Conservation (phyloP, 352 stramenopile genomes). For the Globisporangium megalacanthum region DNA sequence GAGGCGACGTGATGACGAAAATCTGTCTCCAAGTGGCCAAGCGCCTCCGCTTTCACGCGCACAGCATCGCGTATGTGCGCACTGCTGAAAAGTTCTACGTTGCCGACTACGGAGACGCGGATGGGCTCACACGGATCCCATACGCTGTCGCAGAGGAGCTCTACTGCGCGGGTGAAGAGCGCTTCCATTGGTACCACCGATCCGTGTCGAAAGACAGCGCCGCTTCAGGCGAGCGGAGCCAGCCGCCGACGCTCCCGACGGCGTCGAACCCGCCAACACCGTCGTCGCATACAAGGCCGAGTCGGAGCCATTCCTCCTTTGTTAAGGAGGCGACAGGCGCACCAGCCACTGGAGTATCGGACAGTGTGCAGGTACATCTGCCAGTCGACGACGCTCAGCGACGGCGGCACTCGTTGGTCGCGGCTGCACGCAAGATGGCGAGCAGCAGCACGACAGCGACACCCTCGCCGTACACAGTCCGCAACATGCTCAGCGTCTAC, state of each 20-base stretch:
- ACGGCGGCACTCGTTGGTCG: slow-evolving; percentile 20
- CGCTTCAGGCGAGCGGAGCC: background rate
- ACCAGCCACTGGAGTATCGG: background rate
- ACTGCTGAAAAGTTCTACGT: slow-evolving; percentile 27
- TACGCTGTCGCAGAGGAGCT: slow-evolving; percentile 23
- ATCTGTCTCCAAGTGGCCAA: slow-evolving; percentile 15
- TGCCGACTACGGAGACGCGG: slow-evolving; percentile 37
- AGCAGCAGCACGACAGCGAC: slow-evolving; percentile 26
- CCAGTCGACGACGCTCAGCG: slow-evolving; percentile 1
- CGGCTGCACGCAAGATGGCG: slow-evolving; percentile 19
- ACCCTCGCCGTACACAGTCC: slow-evolving; percentile 19
- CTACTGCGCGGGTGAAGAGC: slow-evolving; percentile 46
- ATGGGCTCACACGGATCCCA: slow-evolving; percentile 32
- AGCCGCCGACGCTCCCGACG: background rate
- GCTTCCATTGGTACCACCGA: slow-evolving; percentile 63
- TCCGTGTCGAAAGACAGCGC: slow-evolving; percentile 18
- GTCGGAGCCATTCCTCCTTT: background rate
- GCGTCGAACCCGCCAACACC: slow-evolving; percentile 1
- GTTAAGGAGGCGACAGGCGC: background rate
- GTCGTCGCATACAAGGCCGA: background rate
- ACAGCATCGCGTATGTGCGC: slow-evolving; percentile 22
- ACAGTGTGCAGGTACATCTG: background rate
- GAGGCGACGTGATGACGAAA: background rate
- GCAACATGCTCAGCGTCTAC: slow-evolving; percentile 52
- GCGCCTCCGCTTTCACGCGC: slow-evolving; percentile 30